Percentiles rank a stretch among this genome's conserved stretches.
Evolutionary conservation across 75 land plant species (phyloP).

Genomic region (Larix kaempferi): DNA sequence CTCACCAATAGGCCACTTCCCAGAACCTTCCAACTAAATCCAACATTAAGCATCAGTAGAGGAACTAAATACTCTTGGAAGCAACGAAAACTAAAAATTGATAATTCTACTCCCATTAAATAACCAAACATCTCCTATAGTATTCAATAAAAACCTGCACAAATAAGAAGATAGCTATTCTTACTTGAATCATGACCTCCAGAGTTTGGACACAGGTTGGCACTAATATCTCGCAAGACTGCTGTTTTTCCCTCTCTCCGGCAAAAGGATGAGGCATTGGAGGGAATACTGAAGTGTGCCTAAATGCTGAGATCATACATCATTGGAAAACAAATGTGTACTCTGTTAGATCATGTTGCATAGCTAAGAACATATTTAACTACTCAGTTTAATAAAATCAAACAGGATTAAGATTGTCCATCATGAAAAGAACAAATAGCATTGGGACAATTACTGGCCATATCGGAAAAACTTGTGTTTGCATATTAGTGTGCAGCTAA

Average conservation of each 20-base stretch:
- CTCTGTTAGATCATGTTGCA: conserved; percentile 2
- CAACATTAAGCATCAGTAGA: conserved; percentile 10
- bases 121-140: neutral
- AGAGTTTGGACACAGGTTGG: no score
- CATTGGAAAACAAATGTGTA: neutral
- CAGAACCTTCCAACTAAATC: conserved; percentile 89
- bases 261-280: no score
- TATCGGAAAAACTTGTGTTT: no score
- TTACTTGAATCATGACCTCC: conserved; percentile 69
- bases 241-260: no score
- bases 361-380: neutral
- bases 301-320: conserved; percentile 54
- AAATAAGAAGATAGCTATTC: neutral
- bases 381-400: neutral
- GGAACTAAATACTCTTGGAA: neutral
- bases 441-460: no score
- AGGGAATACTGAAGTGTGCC: conserved; percentile 41
- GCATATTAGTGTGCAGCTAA: no score
- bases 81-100: neutral
- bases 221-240: no score
- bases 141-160: neutral
- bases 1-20: conserved; percentile 85
- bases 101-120: neutral
- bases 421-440: no score
- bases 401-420: neutral